Conservation (phyloP, 2,329 filamentous ascomycete species). For the Fusarium mexicanum region DNA sequence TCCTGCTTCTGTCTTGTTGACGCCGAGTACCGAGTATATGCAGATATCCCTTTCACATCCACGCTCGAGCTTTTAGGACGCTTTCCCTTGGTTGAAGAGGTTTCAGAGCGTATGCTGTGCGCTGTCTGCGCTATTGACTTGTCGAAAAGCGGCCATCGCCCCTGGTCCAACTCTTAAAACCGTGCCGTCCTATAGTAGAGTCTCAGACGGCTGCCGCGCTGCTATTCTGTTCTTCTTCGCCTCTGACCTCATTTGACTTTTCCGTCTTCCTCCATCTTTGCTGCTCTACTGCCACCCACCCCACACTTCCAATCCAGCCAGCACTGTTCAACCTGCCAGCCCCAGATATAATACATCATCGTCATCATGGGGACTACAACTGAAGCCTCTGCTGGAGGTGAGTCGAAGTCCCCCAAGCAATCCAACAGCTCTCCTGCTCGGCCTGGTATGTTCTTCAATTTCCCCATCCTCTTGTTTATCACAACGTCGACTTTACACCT, state of each 20-base stretch:
- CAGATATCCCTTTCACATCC: constrained; percentile 2
- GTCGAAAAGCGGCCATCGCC: constrained; percentile 35
- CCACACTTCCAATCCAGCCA: constrained; percentile 39
- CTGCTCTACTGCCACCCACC: constrained; percentile 42
- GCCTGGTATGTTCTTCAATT: constrained; percentile 52
- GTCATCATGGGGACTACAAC: constrained; percentile 59
- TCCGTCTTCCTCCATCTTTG: constrained; percentile 41
- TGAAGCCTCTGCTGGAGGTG: constrained; percentile 52
- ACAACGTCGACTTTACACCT: neutral
- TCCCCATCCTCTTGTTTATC: constrained; percentile 1
- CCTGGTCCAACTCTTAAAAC: constrained; percentile 34
- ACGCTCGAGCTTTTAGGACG: constrained; percentile 15
- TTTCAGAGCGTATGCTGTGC: constrained; percentile 25
- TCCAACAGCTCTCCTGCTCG: constrained; percentile 54
- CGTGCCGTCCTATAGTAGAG: constrained; percentile 37
- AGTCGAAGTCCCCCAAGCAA: constrained; percentile 61
- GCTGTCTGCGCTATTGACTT: constrained; percentile 32
- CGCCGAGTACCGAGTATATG: constrained; percentile 25
- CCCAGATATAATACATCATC: constrained; percentile 56
- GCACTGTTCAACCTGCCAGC: constrained; percentile 41
- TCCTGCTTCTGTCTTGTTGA: constrained; percentile 11
- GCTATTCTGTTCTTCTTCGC: constrained; percentile 41
- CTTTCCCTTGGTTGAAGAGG: constrained; percentile 8
- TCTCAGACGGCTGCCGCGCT: constrained; percentile 33
- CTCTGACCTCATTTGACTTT: constrained; percentile 56